Evolutionary conservation across 371 early-diverging fungal species (phyloP).

Genomic region (Enterospora canceri): DNA sequence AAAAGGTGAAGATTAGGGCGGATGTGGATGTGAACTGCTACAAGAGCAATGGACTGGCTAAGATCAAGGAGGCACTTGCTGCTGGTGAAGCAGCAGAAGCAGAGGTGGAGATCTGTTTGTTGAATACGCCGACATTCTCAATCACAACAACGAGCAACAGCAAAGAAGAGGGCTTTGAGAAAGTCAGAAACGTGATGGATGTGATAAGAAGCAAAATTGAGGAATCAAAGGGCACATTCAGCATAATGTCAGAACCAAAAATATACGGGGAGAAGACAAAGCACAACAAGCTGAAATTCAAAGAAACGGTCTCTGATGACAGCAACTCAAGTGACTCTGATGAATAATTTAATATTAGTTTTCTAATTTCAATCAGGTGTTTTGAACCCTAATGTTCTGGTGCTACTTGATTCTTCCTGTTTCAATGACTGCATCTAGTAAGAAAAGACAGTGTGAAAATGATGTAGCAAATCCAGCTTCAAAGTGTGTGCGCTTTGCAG

Average conservation of each 20-base stretch:
- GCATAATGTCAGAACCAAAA: constrained; percentile 17
- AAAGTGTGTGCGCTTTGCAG: too few species aligned
- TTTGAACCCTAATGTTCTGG: too few species aligned
- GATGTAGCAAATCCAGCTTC: too few species aligned
- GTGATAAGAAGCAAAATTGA: constrained; percentile 14
- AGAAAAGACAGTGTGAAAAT: too few species aligned
- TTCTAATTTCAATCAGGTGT: neutral
- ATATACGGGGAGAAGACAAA: constrained; percentile 41
- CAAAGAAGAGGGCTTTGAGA: constrained; percentile 40
- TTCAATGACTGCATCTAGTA: too few species aligned
- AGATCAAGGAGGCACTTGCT: constrained; percentile 75
- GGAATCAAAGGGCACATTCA: constrained; percentile 23
- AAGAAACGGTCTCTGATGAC: constrained; percentile 10
- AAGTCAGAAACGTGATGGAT: constrained; percentile 28
- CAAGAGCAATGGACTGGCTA: constrained; percentile 84
- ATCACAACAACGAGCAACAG: constrained; percentile 37
- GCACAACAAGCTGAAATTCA: constrained; percentile 21
- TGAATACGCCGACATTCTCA: constrained; percentile 53
- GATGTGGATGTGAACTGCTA: constrained; percentile 91
- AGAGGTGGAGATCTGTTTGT: constrained; percentile 36
- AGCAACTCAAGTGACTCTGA: constrained; percentile 1
- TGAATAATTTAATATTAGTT: neutral
- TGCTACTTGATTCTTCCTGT: too few species aligned
- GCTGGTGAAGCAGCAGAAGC: constrained; percentile 71
- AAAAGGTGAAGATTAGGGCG: constrained; percentile 46